These are phyloP conservation scores for Neonectria neomacrospora DNA, from an alignment of 2,329 filamentous ascomycete species.

Conservation along the genomic window DNA sequence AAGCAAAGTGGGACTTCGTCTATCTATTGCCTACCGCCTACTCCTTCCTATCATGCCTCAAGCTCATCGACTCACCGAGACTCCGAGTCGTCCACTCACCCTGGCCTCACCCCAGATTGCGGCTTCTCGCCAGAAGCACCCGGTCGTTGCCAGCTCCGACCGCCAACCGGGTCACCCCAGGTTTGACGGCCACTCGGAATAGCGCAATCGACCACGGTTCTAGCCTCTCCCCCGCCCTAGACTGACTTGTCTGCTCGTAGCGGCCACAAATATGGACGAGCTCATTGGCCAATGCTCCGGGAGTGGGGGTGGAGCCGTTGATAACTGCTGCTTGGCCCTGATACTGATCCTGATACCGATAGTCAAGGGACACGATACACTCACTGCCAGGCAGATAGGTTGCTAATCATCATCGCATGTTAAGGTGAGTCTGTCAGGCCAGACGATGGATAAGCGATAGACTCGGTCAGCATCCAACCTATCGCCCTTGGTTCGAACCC, in stretches of 20 bases:
- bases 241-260: conserved; percentile 17
- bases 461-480: conserved; percentile 9
- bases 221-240: conserved; percentile 9
- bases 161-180: background rate
- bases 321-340: conserved; percentile 18
- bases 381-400: background rate
- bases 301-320: conserved; percentile 24
- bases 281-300: conserved; percentile 21
- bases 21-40: background rate
- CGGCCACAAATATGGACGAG: conserved; percentile 1
- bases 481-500: conserved; percentile 1
- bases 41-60: background rate
- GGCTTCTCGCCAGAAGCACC: background rate
- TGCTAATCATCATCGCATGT: conserved; percentile 19
- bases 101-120: conserved; percentile 3
- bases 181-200: background rate
- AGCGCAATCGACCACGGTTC: background rate
- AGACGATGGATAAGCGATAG: conserved; percentile 21
- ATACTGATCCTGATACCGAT: conserved; percentile 12
- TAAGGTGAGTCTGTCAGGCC: conserved; percentile 25
- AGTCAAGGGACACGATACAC: background rate
- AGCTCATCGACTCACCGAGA: background rate
- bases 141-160: background rate
- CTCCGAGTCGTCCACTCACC: background rate
- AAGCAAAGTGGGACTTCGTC: background rate